Base-by-base conservation (phyloP, 1,139 yeast species). In the Candida pseudocylindracea region DNA sequence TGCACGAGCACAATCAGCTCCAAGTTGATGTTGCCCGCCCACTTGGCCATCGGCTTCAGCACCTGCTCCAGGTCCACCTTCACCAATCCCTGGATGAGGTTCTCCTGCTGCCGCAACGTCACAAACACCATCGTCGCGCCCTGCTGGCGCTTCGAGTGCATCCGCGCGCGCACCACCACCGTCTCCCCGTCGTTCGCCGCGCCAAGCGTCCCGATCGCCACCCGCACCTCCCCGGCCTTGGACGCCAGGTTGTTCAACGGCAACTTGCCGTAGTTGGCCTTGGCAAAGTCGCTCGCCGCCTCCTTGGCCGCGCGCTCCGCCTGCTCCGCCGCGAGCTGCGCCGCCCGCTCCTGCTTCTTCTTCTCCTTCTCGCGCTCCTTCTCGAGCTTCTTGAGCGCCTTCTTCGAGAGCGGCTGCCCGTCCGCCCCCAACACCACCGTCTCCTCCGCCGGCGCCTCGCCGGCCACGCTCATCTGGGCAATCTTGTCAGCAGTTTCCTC, bases 91-190 rank as follows among this genome's bases (percentile, higher is more conserved):
- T 78, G 79, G 40, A 81, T 61, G 42, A 88, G 65, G 36, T 80
- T 93, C 62, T 85, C 96, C 59, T 81, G 93, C 60, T 88, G 98
- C 61, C 99, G 78, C 47, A 88, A 69, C 25, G 92, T 71, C 45
- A 88, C 56, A 54, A 88, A 88, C 34, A 81, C 70, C 78, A 88
- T 73, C 43, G 92, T 83, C 46, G 93, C 93, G 54, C 94, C 93
- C 55, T 88, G 95, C 49, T 81, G 79, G 61, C 98, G 79, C 12
- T 91, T 68, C 42, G 72, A 81, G 55, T 88, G 96, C 31, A 83
- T 68, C 57, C 99, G 72, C 32, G 98, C 96, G 57, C 98, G 72
- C 60, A 91, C 71, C 26, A 76, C 62, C 37, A 88, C 79, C 41
- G 70, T 69, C 46, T 72, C 66, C 36, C 91, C 93, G 41, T 75